Percentiles rank a stretch among this genome's conserved stretches.
Evolutionary conservation across 371 early-diverging fungal species (phyloP).

Genomic region (Mucor piriformis): DNA sequence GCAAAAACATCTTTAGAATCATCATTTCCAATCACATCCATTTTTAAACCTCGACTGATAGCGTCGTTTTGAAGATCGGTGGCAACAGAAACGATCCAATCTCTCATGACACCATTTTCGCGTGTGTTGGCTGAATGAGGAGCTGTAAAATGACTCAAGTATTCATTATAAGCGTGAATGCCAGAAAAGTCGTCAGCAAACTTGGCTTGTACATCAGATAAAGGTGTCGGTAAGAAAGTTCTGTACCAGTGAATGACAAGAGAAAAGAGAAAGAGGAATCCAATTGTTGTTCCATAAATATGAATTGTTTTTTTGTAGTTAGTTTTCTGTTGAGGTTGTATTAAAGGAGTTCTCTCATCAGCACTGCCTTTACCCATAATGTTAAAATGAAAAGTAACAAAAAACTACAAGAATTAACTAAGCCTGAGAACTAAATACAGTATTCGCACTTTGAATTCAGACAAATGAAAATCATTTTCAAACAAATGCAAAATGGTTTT

Average conservation of each 20-base stretch:
- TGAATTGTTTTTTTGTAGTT: constrained; percentile 12
- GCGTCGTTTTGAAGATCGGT: constrained; percentile 45
- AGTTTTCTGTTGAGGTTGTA: not conserved
- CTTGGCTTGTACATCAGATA: constrained; percentile 37
- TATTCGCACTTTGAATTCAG: no score
- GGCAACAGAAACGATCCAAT: constrained; percentile 39
- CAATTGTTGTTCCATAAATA: constrained; percentile 22
- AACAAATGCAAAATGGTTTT: no score
- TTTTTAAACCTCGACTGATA: constrained; percentile 26
- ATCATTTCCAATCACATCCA: constrained; percentile 51
- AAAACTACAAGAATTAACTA: not conserved
- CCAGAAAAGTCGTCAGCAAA: constrained; percentile 46
- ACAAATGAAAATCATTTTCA: no score
- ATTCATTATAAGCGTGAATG: constrained; percentile 54
- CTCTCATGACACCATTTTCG: constrained; percentile 40
- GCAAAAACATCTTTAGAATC: constrained; percentile 18
- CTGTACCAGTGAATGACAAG: constrained; percentile 23
- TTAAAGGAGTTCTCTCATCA: constrained; percentile 15
- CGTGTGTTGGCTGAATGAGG: constrained; percentile 61
- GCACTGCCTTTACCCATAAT: not conserved
- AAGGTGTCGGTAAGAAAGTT: constrained; percentile 38
- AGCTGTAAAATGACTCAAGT: constrained; percentile 50
- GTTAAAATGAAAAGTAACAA: not conserved
- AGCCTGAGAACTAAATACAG: no score
- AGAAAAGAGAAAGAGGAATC: constrained; percentile 19